Conservation (phyloP, 139 green algal genomes). For the Chlorella ohadii region DNA sequence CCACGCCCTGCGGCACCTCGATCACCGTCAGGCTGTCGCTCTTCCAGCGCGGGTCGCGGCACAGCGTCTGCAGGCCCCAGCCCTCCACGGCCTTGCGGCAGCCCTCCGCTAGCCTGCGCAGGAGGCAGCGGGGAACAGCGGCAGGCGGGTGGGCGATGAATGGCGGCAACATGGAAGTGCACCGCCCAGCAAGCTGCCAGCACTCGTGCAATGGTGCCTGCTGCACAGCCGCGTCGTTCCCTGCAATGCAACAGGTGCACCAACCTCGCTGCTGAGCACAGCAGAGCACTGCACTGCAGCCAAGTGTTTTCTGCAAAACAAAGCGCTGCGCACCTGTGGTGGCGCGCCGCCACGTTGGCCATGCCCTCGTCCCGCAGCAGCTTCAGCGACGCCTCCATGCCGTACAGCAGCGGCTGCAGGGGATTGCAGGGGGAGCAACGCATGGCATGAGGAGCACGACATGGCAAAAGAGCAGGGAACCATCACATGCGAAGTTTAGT, state of each 20-base stretch:
- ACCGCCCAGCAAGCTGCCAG: too few species aligned
- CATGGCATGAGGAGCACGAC: constrained; percentile 50
- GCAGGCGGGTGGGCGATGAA: neutral
- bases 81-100: constrained; percentile 83
- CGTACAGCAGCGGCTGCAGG: constrained; percentile 91
- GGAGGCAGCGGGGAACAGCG: too few species aligned
- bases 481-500: too few species aligned
- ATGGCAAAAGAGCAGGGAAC: too few species aligned
- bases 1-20: constrained; percentile 83
- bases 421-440: constrained; percentile 79
- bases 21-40: constrained; percentile 95
- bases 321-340: constrained; percentile 87
- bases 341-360: constrained; percentile 85
- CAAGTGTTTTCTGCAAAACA: too few species aligned
- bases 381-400: constrained; percentile 79
- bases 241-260: too few species aligned
- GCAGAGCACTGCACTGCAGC: neutral
- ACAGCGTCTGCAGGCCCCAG: constrained; percentile 95
- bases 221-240: too few species aligned
- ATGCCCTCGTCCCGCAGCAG: constrained; percentile 90
- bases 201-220: too few species aligned
- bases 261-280: too few species aligned
- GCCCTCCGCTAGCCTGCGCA: constrained; percentile 69
- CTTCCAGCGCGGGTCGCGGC: constrained; percentile 87
- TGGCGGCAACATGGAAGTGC: too few species aligned